Conservation (phyloP, 805 yeast genomes). For the Metschnikowia vanudenii region DNA sequence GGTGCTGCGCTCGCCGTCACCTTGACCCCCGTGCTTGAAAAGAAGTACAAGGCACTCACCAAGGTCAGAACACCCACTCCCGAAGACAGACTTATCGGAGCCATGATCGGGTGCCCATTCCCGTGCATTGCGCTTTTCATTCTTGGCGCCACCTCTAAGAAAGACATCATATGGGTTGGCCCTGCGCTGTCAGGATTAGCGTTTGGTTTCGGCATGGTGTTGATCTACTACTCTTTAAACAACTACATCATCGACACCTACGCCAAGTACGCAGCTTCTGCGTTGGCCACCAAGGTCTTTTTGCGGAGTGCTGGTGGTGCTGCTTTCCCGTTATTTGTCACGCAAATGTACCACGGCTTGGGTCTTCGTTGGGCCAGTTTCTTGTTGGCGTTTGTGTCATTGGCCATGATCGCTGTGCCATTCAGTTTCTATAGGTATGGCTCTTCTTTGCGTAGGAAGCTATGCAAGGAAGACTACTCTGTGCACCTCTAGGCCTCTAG, state of each 20-base stretch:
- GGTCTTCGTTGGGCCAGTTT: slow-evolving; percentile 83
- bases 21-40: slow-evolving; percentile 76
- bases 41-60: slow-evolving; percentile 50
- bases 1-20: slow-evolving; percentile 75
- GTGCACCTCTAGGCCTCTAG: slow-evolving; percentile 2
- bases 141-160: slow-evolving; percentile 73
- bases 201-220: slow-evolving; percentile 61
- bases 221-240: slow-evolving; percentile 57
- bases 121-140: slow-evolving; percentile 79
- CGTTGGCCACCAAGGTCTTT: slow-evolving; percentile 79
- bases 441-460: slow-evolving; percentile 54
- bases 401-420: slow-evolving; percentile 74
- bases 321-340: slow-evolving; percentile 78
- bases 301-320: slow-evolving; percentile 84
- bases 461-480: slow-evolving; percentile 65
- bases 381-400: slow-evolving; percentile 71
- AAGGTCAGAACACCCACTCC: slow-evolving; percentile 64
- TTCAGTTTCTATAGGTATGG: slow-evolving; percentile 72
- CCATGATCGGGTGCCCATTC: slow-evolving; percentile 80
- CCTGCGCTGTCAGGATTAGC: slow-evolving; percentile 60
- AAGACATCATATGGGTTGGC: slow-evolving; percentile 65
- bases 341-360: slow-evolving; percentile 72
- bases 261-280: slow-evolving; percentile 76
- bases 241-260: slow-evolving; percentile 90
- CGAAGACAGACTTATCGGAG: slow-evolving; percentile 77